Evolutionary conservation across 495 filamentous ascomycete genomes (phyloP), one percentile per base, ranked within the genome.

Genomic region (Aspergillus sparsus): DNA sequence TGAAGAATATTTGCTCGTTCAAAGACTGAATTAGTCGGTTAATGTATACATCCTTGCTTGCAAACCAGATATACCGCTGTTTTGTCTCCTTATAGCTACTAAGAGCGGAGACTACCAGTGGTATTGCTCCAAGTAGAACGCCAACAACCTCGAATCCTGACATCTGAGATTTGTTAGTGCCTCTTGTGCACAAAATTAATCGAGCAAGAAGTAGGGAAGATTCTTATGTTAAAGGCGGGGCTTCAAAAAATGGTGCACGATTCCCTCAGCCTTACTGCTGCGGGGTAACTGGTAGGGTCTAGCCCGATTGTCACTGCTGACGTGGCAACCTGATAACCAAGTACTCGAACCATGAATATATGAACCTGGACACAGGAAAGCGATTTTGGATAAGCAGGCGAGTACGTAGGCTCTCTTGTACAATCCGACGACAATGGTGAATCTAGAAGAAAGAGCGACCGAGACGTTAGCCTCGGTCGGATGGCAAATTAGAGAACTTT

Each of bases 131-230:
- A 8, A 81, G 74, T 0, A 78, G 60, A 32, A 77, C 21, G 9
- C 78, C 77, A 11, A 71, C 77, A 6, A 75, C 67, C 62, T 81
- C 78, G 15, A 80, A 63, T 7, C 77, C 78, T 11, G 53, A 56
- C 53, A 56, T 56, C 16, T 53, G 32, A 16, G 39, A 46, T 1
- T 15, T 13, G 33, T 6, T 0, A 15, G 37, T 16, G 7, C 11
- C 21, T 27, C 21, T 7, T 27, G 15, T 7, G 6, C 11, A 37
- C 2, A n/a, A 6, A 5, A 36, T 35, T 53, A 37, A 37, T 7
- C 18, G 32, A 37, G 5, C 1, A 34, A n/a, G 33, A 34, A 7
- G 7, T 51, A 51, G 21, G 3, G 21, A 27, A 27, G 21, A 27
- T 27, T 51, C 49, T n/a, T 42, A 27, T 27, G 13, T n/a, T 5